Base-by-base conservation (phyloP, 2,329 filamentous ascomycete species). In the Cytospora mali region DNA sequence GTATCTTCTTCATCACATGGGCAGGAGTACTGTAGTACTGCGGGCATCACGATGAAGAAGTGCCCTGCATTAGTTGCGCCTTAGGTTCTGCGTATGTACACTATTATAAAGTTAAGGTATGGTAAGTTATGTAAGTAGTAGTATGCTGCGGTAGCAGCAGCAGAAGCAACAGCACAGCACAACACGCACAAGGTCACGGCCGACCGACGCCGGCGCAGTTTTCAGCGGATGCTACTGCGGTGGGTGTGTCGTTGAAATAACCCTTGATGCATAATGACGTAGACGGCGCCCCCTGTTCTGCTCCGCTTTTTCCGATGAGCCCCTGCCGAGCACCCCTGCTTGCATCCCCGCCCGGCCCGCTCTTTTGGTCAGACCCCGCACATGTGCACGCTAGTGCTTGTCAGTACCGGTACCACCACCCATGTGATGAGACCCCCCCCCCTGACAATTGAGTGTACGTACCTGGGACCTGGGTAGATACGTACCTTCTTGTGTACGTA, bases 241-340 rank as follows among this genome's bases (percentile, higher is more conserved):
- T 57, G 62, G 62, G 62, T 56, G 62, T 64, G 62, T 64, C 62
- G 62, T 64, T 57, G 62, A 64, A 64, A 61, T 64, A 64, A 57
- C 53, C 62, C 62, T 64, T 58, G 52, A 48, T 56, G 62, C 46
- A 52, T 35, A 33, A 48, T 64, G 62, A 64, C 62, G 62, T 60
- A 56, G 57, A 55, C 60, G 62, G 65, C 31, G 39, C 51, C 16
- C 55, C 61, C 55, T 55, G 50, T 52, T 31, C 27, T 14, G n/a
- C 39, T 33, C 46, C 53, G 28, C 35, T 59, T 31, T 57, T 54
- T 27, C 61, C 61, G 61, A 57, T 31, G 46, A 54, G 25, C 42
- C 42, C 42, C 42, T 46, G 55, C 39, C 16, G 25, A 16, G 18
- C 27, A 31, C 35, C 55, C 31, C n/a, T 46, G 42, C 42, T 11